Conservation (phyloP, 192 early-diverging fungal genomes). For the Endogone sp. region DNA sequence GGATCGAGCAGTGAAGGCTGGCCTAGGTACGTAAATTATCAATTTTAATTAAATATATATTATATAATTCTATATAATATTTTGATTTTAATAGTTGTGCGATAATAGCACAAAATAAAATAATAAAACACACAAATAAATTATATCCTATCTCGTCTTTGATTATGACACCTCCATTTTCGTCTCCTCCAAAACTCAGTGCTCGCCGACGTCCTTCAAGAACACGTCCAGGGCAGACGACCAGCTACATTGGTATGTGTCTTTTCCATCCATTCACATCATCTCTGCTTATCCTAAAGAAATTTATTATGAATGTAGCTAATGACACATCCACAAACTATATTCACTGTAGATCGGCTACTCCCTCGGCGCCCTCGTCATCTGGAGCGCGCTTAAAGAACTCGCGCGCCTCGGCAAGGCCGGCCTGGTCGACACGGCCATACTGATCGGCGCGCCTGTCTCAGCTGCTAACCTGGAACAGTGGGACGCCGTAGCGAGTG, state of each 20-base stretch:
- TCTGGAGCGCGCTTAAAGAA: slow-evolving; percentile 52
- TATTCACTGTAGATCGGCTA: slow-evolving; percentile 35
- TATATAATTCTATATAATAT: background rate
- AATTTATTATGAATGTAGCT: background rate
- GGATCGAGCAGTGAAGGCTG: slow-evolving; percentile 51
- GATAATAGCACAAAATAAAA: no score
- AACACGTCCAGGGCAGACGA: slow-evolving; percentile 51
- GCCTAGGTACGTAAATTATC: no score
- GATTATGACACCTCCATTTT: no score
- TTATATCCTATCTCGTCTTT: no score
- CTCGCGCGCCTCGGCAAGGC: slow-evolving; percentile 32
- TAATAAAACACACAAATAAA: no score
- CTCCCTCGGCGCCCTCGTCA: slow-evolving; percentile 52
- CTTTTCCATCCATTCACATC: background rate
- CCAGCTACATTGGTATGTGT: slow-evolving; percentile 44
- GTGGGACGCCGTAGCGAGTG: slow-evolving; percentile 37
- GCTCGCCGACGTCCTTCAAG: slow-evolving; percentile 48
- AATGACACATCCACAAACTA: background rate
- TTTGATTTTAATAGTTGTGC: background rate
- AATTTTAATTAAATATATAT: no score
- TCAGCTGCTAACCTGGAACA: slow-evolving; percentile 24
- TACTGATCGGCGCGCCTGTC: slow-evolving; percentile 52
- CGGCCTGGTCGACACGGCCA: slow-evolving; percentile 48
- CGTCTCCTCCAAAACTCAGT: slow-evolving; percentile 11
- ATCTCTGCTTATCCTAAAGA: background rate